These are phyloP conservation scores for Sporopachydermia quercuum DNA, from an alignment of 805 yeast genomes.

Conservation along the genomic window DNA sequence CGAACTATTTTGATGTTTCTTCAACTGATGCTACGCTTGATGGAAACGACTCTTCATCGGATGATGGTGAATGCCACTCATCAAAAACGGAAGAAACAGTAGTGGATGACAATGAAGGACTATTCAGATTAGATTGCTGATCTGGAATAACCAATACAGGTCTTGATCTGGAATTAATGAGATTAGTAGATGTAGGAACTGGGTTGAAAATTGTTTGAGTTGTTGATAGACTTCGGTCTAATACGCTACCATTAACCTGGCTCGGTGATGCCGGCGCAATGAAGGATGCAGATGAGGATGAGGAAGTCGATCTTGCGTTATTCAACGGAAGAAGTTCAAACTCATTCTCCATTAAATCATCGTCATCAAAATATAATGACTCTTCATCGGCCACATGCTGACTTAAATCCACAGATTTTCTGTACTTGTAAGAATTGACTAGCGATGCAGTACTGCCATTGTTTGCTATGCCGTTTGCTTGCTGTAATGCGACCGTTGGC, in stretches of 20 bases:
- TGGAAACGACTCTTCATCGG: neutral
- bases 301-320: neutral
- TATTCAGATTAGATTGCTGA: neutral
- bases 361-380: slow-evolving; percentile 1
- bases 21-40: neutral
- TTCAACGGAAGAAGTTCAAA: neutral
- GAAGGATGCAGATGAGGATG: too few species aligned
- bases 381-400: slow-evolving; percentile 1
- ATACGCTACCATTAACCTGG: too few species aligned
- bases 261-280: too few species aligned
- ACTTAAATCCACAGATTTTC: neutral
- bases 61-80: neutral
- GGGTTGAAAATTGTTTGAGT: slow-evolving; percentile 5
- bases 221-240: slow-evolving; percentile 7
- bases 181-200: neutral
- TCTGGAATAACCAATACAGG: neutral
- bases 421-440: neutral
- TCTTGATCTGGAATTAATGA: neutral
- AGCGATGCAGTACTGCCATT: neutral
- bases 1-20: neutral
- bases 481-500: too few species aligned
- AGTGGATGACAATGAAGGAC: neutral
- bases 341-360: neutral
- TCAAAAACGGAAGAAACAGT: neutral
- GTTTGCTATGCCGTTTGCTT: too few species aligned